These are phyloP conservation scores for Waltergamsia citrina DNA, from an alignment of 2,329 filamentous ascomycete species.

Conservation along the genomic window DNA sequence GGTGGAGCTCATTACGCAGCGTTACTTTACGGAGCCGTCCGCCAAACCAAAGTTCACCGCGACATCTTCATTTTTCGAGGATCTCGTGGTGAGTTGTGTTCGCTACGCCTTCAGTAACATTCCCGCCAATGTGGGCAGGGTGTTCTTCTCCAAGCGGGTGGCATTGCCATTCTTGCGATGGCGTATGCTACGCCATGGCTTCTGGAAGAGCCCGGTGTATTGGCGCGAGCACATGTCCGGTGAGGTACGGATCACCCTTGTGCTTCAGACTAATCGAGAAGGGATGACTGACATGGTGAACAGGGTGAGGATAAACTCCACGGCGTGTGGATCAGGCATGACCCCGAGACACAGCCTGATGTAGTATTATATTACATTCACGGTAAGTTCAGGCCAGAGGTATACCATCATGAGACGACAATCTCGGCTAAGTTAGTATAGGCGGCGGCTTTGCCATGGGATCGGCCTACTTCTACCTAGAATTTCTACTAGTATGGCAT, in stretches of 20 bases:
- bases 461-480: slow-evolving; percentile 73
- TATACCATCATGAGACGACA: neutral
- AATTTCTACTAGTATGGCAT: slow-evolving; percentile 69
- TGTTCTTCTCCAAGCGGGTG: slow-evolving; percentile 71
- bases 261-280: neutral
- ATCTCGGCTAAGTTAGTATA: slow-evolving; percentile 15
- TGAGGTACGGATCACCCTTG: slow-evolving; percentile 12
- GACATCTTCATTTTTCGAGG: slow-evolving; percentile 64
- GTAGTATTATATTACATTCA: slow-evolving; percentile 77
- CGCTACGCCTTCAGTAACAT: slow-evolving; percentile 69
- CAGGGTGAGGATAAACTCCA: slow-evolving; percentile 32
- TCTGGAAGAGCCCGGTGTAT: slow-evolving; percentile 48
- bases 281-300: slow-evolving; percentile 3
- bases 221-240: slow-evolving; percentile 43
- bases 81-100: slow-evolving; percentile 68
- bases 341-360: slow-evolving; percentile 54
- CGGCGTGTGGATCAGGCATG: slow-evolving; percentile 61
- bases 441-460: slow-evolving; percentile 80
- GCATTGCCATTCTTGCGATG: slow-evolving; percentile 66
- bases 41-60: slow-evolving; percentile 52
- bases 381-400: slow-evolving; percentile 36
- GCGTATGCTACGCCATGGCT: slow-evolving; percentile 65
- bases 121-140: slow-evolving; percentile 56
- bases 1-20: slow-evolving; percentile 18
- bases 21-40: slow-evolving; percentile 16